Base-by-base conservation (phyloP, 495 filamentous ascomycete genomes). In the Neurospora sp. region DNA sequence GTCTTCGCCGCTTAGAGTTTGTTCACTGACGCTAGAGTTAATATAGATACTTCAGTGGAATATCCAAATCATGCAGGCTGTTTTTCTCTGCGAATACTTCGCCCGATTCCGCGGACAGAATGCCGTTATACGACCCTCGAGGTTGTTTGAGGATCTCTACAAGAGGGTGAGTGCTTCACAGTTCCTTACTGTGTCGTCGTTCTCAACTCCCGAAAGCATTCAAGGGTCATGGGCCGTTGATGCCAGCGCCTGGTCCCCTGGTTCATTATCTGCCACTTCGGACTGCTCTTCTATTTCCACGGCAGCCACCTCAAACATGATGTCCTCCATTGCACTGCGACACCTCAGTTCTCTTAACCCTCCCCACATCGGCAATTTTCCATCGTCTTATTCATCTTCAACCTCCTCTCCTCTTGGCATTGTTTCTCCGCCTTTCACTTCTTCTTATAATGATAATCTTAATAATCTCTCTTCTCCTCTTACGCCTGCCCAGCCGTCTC, bases 31-130 rank as follows among this genome's bases (percentile, higher is more conserved):
- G 39, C 12, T 31, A 53, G 53, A 37, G 39, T 40, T 44, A 37
- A 72, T 70, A 70, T 70, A 85, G 82, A 75, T 78, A 41, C 75
- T 80, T 16, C 79, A 82, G 70, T 86, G 85, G 84, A 82, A 76
- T 78, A 78, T 87, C 40, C 79, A 83, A 70, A 80, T 82, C 73
- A 87, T 87, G 86, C 86, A 88, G 79, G 80, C 85, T 44, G 87
- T 88, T 73, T 80, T 88, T 48, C 80, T 88, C 22, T 87, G 84
- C 76, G 87, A 88, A 75, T 81, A 85, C 73, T 88, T 87, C 73
- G 81, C 82, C 48, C 83, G 83, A 68, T 88, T 88, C 77, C 82
- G 86, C 66, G 86, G 86, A 74, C 81, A 82, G 69, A 85, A 83
- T 77, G 82, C 79, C 40, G 75, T 78, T 66, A 80, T 83, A 70